Base-by-base conservation (phyloP, 1,284 basidiomycete species). In the Ustilago shanxiensis region DNA sequence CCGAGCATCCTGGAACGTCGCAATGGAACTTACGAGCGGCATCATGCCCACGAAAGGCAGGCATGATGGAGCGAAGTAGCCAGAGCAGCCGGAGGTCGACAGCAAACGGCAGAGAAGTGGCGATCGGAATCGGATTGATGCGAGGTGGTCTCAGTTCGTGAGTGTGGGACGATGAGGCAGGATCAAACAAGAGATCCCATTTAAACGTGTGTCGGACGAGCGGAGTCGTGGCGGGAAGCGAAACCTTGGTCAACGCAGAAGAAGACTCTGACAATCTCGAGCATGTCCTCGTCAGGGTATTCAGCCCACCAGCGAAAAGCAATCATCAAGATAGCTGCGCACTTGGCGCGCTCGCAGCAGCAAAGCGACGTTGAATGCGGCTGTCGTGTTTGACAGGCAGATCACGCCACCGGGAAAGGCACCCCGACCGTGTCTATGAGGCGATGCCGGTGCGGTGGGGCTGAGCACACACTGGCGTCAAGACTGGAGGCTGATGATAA, bases 11-110 rank as follows among this genome's bases (percentile, higher is more conserved):
- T 16, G 58, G 52, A 11, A 69, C 62, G 0, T 67, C 61, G 66
- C 74, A 77, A 20, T 60, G 66, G 28, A 72, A 72, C 41, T 67
- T 64, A 52, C 74, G 69, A n/a, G 58, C 65, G 22, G 61, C 58
- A 20, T 67, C 65, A 26, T 64, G 70, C 33, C 70, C 57, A 26
- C 70, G 70, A 50, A 67, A 67, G n/a, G 61, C 60, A 41, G 70
- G 70, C 70, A 72, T 72, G 45, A 14, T 54, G 60, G 51, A 33
- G 16, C 35, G 29, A 4, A 45, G 35, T n/a, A 24, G 24, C 29
- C 26, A 26, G 49, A 51, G 44, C 6, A 31, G 52, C 22, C 29
- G 33, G 20, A 11, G 41, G 29, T 24, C 33, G 22, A 52, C 11
- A 33, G 31, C 31, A 11, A 33, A 33, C 11, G 6, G 11, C 31